Conservation (phyloP, 2,329 filamentous ascomycete genomes). For the Aspergillus sp. region DNA sequence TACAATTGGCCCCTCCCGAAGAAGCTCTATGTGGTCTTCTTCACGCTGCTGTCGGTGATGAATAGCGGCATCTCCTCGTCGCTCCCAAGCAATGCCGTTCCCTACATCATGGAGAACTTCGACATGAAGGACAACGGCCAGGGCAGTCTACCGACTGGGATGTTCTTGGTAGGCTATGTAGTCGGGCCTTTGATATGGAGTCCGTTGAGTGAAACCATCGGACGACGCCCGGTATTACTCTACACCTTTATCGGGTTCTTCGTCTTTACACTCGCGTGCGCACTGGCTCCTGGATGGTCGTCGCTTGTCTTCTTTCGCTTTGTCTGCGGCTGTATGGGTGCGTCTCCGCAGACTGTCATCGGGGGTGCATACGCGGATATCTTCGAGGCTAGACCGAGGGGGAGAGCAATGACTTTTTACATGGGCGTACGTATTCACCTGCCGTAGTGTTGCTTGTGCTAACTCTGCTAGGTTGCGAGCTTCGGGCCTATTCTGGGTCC, state of each 20-base stretch:
- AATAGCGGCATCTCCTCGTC: conserved; percentile 41
- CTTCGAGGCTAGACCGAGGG: conserved; percentile 38
- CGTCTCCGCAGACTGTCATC: conserved; percentile 44
- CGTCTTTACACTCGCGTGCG: conserved; percentile 43
- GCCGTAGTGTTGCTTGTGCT: neutral
- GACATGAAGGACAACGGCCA: conserved; percentile 28
- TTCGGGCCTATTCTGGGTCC: conserved; percentile 45
- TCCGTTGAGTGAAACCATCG: conserved; percentile 44
- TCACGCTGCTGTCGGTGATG: conserved; percentile 30
- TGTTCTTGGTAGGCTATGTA: conserved; percentile 40
- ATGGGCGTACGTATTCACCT: conserved; percentile 33
- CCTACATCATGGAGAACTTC: conserved; percentile 36
- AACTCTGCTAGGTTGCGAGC: conserved; percentile 29
- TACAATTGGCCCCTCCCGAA: conserved; percentile 29
- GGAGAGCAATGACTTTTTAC: conserved; percentile 42
- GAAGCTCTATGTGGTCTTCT: conserved; percentile 30
- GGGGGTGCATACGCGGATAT: conserved; percentile 50
- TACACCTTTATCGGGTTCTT: conserved; percentile 49
- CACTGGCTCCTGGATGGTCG: conserved; percentile 44
- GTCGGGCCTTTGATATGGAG: conserved; percentile 44
- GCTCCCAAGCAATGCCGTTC: conserved; percentile 40
- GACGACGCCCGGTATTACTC: conserved; percentile 46
- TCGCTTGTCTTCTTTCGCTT: conserved; percentile 45
- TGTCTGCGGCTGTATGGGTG: conserved; percentile 40
- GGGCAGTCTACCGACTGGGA: conserved; percentile 34